These are phyloP conservation scores for Allium sativum DNA, from an alignment of 106 monocot species.

Conservation along the genomic window DNA sequence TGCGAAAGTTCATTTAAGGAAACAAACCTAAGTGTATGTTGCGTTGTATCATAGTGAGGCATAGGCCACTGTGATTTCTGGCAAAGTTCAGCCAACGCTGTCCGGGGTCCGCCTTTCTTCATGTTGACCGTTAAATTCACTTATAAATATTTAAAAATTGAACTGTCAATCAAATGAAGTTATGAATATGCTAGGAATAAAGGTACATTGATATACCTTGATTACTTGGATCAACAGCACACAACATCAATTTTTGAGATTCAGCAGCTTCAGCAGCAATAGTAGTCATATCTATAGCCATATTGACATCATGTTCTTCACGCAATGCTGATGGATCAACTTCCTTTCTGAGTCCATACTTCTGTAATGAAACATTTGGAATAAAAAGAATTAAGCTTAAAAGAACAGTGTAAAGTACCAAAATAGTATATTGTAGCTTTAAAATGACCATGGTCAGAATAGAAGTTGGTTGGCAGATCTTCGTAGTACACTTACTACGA, in stretches of 20 bases:
- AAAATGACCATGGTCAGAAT: neutral
- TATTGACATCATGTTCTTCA: conserved; percentile 8
- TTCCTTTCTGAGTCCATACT: conserved; percentile 33
- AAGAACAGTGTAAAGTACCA: neutral
- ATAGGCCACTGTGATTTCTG: conserved; percentile 66
- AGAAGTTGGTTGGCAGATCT: neutral
- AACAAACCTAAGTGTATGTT: conserved; percentile 27
- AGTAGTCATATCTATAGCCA: conserved; percentile 4
- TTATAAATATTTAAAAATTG: conserved; percentile 11
- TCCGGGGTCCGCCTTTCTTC: conserved; percentile 85
- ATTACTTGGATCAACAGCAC: conserved; percentile 2
- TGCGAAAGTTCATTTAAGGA: no score
- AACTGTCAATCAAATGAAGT: neutral
- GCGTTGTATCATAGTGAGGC: conserved; percentile 43
- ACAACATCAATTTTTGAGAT: conserved; percentile 11
- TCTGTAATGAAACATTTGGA: conserved; percentile 20
- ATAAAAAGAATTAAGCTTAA: neutral
- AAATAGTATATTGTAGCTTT: neutral
- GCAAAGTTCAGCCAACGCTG: conserved; percentile 62
- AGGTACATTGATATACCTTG: conserved; percentile 8
- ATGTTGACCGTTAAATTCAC: conserved; percentile 44
- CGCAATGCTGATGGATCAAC: conserved; percentile 2
- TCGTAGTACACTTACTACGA: neutral
- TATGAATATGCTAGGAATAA: neutral
- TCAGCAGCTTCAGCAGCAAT: conserved; percentile 6